These are phyloP conservation scores for Suhomyces bokatorum DNA, from an alignment of 1,139 yeast genomes.

Conservation along the genomic window DNA sequence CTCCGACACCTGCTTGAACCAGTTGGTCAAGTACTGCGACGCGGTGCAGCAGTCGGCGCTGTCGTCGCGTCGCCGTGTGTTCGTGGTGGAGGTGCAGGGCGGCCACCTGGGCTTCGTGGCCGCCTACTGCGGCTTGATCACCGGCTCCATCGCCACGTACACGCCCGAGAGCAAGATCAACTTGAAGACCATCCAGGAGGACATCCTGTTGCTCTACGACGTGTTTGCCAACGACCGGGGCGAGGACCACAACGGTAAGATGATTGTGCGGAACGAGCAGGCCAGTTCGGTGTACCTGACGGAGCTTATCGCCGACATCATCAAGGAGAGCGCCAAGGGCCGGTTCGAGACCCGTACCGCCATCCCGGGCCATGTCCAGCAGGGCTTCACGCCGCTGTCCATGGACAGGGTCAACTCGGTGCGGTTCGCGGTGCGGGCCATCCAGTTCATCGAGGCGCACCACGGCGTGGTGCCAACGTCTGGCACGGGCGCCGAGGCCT, in stretches of 20 bases:
- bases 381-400: constrained; percentile 94
- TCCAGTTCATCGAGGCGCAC: constrained; percentile 58
- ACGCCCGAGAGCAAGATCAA: constrained; percentile 71
- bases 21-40: constrained; percentile 75
- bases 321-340: constrained; percentile 73
- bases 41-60: constrained; percentile 78
- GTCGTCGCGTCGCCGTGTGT: constrained; percentile 74
- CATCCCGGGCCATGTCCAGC: constrained; percentile 97
- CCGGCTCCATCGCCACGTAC: constrained; percentile 75
- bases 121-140: constrained; percentile 62
- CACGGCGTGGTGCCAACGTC: background rate
- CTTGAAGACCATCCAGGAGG: constrained; percentile 60
- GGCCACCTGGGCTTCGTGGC: constrained; percentile 83
- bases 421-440: constrained; percentile 84
- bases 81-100: constrained; percentile 84
- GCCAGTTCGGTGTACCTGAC: constrained; percentile 85
- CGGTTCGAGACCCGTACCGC: constrained; percentile 92
- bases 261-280: constrained; percentile 79
- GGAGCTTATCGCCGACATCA: constrained; percentile 76
- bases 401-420: constrained; percentile 93
- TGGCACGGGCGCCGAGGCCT: background rate
- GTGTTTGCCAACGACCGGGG: constrained; percentile 61
- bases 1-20: constrained; percentile 74
- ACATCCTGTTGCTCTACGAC: constrained; percentile 55
- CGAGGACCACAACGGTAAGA: constrained; percentile 72